Conservation (phyloP, 2,329 filamentous ascomycete species). For the Phoma sp. region DNA sequence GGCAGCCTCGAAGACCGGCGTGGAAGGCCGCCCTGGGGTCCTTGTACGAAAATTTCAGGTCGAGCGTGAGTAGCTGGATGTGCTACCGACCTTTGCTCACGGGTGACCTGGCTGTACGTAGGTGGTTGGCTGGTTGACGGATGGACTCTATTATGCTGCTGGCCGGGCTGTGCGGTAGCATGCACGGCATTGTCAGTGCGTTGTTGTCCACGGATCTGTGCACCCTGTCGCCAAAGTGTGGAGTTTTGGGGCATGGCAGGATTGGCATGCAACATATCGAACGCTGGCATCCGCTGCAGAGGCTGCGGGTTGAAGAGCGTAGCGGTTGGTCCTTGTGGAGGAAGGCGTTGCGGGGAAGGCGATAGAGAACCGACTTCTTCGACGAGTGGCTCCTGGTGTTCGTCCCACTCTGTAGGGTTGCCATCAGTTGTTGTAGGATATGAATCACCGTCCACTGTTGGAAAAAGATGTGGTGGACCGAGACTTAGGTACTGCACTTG, state of each 20-base stretch:
- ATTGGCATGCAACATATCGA: not conserved
- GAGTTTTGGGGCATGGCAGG: conserved; percentile 1
- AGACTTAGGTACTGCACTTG: conserved; percentile 11
- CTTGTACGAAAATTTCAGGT: not conserved
- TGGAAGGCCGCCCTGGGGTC: conserved; percentile 4
- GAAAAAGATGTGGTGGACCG: conserved; percentile 9
- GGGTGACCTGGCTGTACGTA: conserved; percentile 17
- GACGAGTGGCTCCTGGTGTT: conserved; percentile 16
- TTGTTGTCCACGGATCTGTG: conserved; percentile 28
- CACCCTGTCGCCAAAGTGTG: conserved; percentile 23
- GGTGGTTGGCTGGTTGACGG: conserved; percentile 19
- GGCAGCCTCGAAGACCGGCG: not conserved
- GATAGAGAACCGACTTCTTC: conserved; percentile 16
- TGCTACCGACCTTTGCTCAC: not conserved
- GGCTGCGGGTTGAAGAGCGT: conserved; percentile 10
- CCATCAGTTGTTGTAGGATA: conserved; percentile 50
- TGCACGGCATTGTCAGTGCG: conserved; percentile 16
- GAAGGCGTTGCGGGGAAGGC: conserved; percentile 19
- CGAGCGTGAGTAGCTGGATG: not conserved
- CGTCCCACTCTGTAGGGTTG: conserved; percentile 24
- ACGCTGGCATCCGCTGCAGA: conserved; percentile 2
- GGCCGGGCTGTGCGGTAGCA: conserved; percentile 3
- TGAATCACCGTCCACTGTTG: conserved; percentile 38
- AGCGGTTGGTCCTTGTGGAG: conserved; percentile 11
- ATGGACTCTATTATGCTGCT: conserved; percentile 5